phyloP scores from a whole-genome alignment of 176 grass and related monocot genomes.

The Cenchrus americanus region DNA sequence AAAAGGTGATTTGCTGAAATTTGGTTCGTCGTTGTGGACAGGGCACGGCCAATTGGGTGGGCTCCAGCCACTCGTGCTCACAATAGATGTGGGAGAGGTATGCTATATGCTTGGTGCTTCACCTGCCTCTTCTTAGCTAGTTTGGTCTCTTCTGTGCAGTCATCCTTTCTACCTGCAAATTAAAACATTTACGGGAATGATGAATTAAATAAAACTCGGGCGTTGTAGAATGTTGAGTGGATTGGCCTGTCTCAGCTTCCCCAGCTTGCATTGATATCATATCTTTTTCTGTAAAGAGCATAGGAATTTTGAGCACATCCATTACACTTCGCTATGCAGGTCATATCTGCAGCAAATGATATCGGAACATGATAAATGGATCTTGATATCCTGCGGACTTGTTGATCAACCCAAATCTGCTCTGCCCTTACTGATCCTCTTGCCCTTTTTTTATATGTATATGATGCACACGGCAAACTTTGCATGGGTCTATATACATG shows the following conservation, averaged over 20 bases:
- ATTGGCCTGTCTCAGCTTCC: neutral
- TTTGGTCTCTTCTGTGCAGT: neutral
- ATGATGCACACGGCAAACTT: neutral
- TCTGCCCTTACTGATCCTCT: neutral
- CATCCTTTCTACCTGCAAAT: neutral
- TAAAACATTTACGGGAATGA: neutral
- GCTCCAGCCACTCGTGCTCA: conserved; percentile 51
- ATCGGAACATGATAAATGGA: neutral
- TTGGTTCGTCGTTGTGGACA: neutral
- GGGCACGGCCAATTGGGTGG: conserved; percentile 33
- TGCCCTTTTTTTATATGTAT: neutral
- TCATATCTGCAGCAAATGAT: neutral
- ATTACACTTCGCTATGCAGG: neutral
- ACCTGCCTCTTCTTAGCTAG: neutral
- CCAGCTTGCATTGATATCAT: neutral
- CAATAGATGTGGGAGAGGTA: conserved; percentile 53
- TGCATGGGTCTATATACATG: neutral
- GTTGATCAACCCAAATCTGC: neutral
- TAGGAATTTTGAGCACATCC: neutral
- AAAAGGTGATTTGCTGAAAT: neutral
- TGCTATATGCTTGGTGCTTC: conserved; percentile 34
- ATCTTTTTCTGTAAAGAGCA: neutral
- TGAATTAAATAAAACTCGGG: too few relatives aligned
- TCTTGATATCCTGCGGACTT: conserved; percentile 10
- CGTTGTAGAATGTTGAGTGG: neutral